Base-by-base conservation (phyloP, 495 filamentous ascomycete species). In the Aspergillus cristatus region DNA sequence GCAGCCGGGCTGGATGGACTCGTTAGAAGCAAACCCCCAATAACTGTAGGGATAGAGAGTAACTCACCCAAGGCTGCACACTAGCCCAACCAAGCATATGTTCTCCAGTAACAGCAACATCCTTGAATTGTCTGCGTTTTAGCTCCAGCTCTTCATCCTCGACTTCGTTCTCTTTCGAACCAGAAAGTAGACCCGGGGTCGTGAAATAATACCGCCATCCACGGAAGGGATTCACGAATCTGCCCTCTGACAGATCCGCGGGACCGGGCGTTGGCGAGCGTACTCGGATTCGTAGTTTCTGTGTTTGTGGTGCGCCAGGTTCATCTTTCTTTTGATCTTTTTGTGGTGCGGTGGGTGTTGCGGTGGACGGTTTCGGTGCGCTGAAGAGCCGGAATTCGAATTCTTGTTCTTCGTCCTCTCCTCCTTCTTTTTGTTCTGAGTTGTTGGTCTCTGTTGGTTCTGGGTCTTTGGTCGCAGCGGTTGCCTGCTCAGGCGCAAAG, bases 321-420 rank as follows among this genome's bases (percentile, higher is more conserved):
- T 32, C 29, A 28, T 26, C 17, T 6, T 38, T 38, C 8, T 28
- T 22, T 11, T 28, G 8, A 14, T 37, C 17, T 16, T 29, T 11
- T 28, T 10, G 6, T 37, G 38, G 7, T 17, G 17, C 2, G 35
- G 34, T 11, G 38, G 30, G 4, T 43, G 29, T 28, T 41, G 49
- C 7, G 35, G 32, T n/a, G n/a, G n/a, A n/a, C n/a, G n/a, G n/a
- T n/a, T n/a, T 26, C 46, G 62, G 60, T 7, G 56, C 60, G 34
- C 57, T 63, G 54, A 70, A 70, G 17, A 70, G 41, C 3, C 66
- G 60, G 43, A 70, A 70, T 32, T 67, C 63, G 45, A 68, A 70
- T 40, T 68, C 66, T 45, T 70, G 60, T 38, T 69, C 66, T 22
- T 64, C 62, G 1, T 62, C 63, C 16, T 68, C 62, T 1, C 51